These are phyloP conservation scores for Cupressus sempervirens DNA, from an alignment of 75 land plant species.

Conservation along the genomic window DNA sequence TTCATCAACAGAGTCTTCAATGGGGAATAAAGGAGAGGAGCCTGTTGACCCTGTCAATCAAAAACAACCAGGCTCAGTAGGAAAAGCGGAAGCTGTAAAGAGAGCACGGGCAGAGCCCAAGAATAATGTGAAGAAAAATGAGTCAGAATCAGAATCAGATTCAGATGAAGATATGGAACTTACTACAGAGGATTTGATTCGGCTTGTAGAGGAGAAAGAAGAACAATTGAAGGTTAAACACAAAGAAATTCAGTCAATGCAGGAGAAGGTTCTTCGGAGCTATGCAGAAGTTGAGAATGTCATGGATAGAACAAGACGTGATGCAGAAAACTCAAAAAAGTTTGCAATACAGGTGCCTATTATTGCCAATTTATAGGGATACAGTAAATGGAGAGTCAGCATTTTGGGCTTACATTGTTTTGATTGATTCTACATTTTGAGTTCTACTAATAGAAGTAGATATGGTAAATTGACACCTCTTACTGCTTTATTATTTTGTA, in stretches of 20 bases:
- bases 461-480: neutral
- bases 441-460: neutral
- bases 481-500: neutral
- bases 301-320: slow-evolving; percentile 65
- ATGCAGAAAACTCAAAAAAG: slow-evolving; percentile 78
- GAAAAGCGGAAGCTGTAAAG: neutral
- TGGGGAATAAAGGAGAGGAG: slow-evolving; percentile 4
- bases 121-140: slow-evolving; percentile 16
- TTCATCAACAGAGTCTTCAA: neutral
- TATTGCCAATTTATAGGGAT: neutral
- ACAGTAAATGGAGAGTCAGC: neutral
- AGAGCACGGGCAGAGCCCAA: neutral
- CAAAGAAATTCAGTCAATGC: slow-evolving; percentile 55
- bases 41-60: neutral
- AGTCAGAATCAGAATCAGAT: slow-evolving; percentile 32
- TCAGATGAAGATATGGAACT: slow-evolving; percentile 39
- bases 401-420: slow-evolving; percentile 9
- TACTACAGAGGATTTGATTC: slow-evolving; percentile 50
- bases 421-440: neutral
- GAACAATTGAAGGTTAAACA: slow-evolving; percentile 42
- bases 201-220: slow-evolving; percentile 70
- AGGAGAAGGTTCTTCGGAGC: slow-evolving; percentile 73
- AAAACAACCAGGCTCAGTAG: neutral
- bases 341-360: slow-evolving; percentile 80
- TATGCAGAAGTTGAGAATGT: slow-evolving; percentile 94